phyloP scores from a whole-genome alignment of 73 alveolate genomes.

The Tetrahymena malaccensis region DNA sequence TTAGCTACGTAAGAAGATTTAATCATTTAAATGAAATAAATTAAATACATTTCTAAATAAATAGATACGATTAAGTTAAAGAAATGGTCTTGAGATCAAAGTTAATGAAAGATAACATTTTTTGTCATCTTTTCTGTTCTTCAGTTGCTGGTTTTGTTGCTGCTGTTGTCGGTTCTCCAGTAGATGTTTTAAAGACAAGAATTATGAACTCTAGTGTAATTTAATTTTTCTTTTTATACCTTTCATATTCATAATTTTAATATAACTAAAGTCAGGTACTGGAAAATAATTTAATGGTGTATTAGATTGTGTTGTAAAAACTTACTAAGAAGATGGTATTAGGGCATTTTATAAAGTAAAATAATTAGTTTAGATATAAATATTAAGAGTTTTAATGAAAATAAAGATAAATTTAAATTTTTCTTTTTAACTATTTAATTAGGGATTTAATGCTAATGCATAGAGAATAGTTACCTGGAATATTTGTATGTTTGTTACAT shows the following conservation, averaged over 20 bases:
- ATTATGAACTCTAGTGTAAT: conserved; percentile 46
- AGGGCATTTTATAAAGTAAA: conserved; percentile 44
- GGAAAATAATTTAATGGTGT: conserved; percentile 12
- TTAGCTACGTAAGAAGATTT: conserved; percentile 12
- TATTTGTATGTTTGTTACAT: conserved; percentile 48
- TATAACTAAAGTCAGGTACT: neutral
- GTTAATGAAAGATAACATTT: conserved; percentile 34
- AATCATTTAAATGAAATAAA: neutral
- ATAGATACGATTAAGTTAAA: conserved; percentile 51
- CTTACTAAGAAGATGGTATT: conserved; percentile 47
- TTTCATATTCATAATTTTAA: neutral
- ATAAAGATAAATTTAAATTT: neutral
- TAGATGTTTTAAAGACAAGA: conserved; percentile 58
- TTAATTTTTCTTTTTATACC: neutral
- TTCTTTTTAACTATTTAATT: neutral
- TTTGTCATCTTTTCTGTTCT: conserved; percentile 44
- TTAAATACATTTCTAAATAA: neutral
- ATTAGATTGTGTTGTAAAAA: conserved; percentile 27
- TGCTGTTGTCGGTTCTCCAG: conserved; percentile 54
- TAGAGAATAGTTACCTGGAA: conserved; percentile 56
- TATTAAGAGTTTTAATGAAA: neutral
- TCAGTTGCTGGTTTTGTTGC: conserved; percentile 64
- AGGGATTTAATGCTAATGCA: conserved; percentile 61
- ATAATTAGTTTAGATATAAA: neutral
- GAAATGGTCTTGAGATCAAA: conserved; percentile 41